Conservation (phyloP, 345 rosid species). For the Gossypium bickii region DNA sequence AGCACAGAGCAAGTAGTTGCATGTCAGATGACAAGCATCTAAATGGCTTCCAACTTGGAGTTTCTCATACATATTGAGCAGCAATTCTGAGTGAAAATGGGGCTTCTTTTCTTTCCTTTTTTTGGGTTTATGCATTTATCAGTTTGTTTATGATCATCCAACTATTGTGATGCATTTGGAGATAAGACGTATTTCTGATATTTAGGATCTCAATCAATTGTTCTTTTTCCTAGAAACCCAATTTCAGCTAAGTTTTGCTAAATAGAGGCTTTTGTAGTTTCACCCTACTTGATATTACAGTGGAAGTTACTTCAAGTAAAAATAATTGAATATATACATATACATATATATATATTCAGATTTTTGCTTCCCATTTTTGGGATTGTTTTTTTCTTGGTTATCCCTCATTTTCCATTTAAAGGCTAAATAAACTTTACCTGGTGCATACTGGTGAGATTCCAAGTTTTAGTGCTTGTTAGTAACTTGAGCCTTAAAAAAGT, state of each 20-base stretch:
- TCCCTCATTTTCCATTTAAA: too few species aligned
- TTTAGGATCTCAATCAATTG: not conserved
- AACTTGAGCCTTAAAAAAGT: too few species aligned
- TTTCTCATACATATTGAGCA: slow-evolving; percentile 10
- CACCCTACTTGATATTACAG: not conserved
- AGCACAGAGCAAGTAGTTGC: not conserved
- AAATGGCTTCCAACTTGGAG: slow-evolving; percentile 12
- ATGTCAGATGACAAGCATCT: not conserved
- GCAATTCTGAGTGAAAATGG: slow-evolving; percentile 5
- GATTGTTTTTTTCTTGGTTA: not conserved
- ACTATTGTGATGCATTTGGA: not conserved
- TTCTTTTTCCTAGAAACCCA: not conserved
- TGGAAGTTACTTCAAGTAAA: not conserved
- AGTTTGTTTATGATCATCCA: not conserved
- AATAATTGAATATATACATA: not conserved
- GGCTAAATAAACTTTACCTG: too few species aligned
- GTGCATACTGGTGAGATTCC: too few species aligned
- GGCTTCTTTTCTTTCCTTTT: not conserved
- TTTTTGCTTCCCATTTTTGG: not conserved
- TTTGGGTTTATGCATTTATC: not conserved
- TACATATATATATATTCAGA: not conserved
- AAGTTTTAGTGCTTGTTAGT: too few species aligned
- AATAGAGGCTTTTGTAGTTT: not conserved
- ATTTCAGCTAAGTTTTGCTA: slow-evolving; percentile 5
- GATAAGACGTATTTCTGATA: not conserved